Evolutionary conservation across 2,329 filamentous ascomycete genomes (phyloP).

Genomic region (Bertia moriformis): DNA sequence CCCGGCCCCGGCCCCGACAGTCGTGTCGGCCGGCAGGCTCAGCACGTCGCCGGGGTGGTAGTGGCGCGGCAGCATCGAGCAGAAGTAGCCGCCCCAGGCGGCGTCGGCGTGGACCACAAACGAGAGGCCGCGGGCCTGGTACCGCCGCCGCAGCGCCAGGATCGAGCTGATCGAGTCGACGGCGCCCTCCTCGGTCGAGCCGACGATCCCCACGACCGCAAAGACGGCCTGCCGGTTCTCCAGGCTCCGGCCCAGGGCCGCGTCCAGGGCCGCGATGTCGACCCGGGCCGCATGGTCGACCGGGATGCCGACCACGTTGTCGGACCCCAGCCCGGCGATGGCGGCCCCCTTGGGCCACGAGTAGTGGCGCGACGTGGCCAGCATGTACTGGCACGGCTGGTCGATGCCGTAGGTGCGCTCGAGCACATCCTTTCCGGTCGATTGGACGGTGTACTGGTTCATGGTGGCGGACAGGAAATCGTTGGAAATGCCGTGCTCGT

Average conservation of each 20-base stretch:
- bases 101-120: conserved; percentile 30
- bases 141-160: conserved; percentile 20
- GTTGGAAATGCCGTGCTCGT: conserved; percentile 22
- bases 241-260: neutral
- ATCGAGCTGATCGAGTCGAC: conserved; percentile 24
- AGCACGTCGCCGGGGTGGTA: conserved; percentile 11
- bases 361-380: conserved; percentile 27
- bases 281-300: neutral
- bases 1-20: conserved; percentile 9
- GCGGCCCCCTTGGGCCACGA: conserved; percentile 27
- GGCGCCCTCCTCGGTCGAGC: conserved; percentile 23
- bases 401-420: conserved; percentile 16
- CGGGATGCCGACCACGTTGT: neutral
- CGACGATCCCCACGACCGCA: conserved; percentile 16
- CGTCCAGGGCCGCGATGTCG: neutral
- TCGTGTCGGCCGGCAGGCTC: conserved; percentile 12
- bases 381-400: conserved; percentile 17
- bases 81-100: conserved; percentile 34
- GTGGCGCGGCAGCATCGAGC: conserved; percentile 22
- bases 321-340: neutral
- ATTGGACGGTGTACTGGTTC: conserved; percentile 20
- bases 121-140: conserved; percentile 23
- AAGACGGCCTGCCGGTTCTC: conserved; percentile 9
- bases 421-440: conserved; percentile 19
- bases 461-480: conserved; percentile 15